These are phyloP conservation scores for Mucor ambiguus DNA, from an alignment of 371 early-diverging fungal genomes.

Conservation along the genomic window DNA sequence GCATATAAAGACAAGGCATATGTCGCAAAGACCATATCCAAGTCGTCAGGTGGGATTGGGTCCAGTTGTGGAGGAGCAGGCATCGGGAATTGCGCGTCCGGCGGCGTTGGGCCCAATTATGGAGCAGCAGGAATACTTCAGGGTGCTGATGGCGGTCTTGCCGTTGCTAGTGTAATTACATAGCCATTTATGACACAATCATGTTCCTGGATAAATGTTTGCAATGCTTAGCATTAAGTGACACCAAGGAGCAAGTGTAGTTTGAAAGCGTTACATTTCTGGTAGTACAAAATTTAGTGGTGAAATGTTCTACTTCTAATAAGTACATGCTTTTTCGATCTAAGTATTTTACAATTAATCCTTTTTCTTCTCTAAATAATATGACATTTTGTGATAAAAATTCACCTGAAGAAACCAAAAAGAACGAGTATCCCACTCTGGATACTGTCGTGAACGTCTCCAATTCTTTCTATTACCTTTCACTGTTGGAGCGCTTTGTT, in stretches of 20 bases:
- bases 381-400: background rate
- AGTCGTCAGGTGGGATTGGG: background rate
- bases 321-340: background rate
- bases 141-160: background rate
- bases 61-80: background rate
- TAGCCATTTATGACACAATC: background rate
- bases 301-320: background rate
- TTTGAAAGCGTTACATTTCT: background rate
- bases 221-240: background rate
- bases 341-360: background rate
- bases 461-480: slow-evolving; percentile 11
- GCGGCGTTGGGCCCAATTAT: background rate
- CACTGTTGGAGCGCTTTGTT: slow-evolving; percentile 14
- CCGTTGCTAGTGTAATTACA: background rate
- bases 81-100: background rate
- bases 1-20: background rate
- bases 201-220: background rate
- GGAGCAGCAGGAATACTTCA: background rate
- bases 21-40: background rate
- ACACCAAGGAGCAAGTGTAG: background rate
- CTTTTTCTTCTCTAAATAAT: background rate
- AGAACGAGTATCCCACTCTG: background rate
- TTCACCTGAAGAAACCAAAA: background rate
- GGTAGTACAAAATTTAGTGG: background rate
- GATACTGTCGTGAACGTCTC: slow-evolving; percentile 2